Evolutionary conservation across 495 filamentous ascomycete genomes (phyloP).

Genomic region (Xylaria sp.): DNA sequence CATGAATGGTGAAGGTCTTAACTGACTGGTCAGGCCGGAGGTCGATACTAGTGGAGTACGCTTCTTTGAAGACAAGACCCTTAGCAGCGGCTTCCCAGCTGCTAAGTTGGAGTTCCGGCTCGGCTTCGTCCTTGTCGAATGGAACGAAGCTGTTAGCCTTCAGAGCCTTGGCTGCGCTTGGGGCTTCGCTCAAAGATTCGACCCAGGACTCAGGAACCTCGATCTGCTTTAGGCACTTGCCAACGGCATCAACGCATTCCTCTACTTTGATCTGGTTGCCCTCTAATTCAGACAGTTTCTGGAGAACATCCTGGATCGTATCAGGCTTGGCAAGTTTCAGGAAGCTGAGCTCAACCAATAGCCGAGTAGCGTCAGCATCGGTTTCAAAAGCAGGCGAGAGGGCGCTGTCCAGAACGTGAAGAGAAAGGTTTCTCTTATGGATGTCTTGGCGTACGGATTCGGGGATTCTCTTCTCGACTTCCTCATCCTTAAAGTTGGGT

Average conservation of each 20-base stretch:
- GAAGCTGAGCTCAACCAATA: slow-evolving; percentile 80
- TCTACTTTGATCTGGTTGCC: slow-evolving; percentile 59
- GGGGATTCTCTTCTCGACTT: slow-evolving; percentile 87
- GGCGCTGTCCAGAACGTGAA: slow-evolving; percentile 77
- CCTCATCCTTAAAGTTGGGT: slow-evolving; percentile 81
- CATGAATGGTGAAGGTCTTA: slow-evolving; percentile 85
- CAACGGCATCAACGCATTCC: slow-evolving; percentile 69
- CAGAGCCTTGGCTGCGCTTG: slow-evolving; percentile 60
- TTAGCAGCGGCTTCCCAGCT: slow-evolving; percentile 85
- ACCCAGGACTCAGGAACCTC: slow-evolving; percentile 83
- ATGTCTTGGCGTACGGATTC: slow-evolving; percentile 69
- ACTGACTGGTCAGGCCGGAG: slow-evolving; percentile 85
- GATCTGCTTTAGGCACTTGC: slow-evolving; percentile 70
- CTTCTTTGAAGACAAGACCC: slow-evolving; percentile 92
- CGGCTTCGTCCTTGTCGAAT: slow-evolving; percentile 78
- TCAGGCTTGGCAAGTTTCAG: slow-evolving; percentile 72
- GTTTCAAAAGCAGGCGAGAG: slow-evolving; percentile 68
- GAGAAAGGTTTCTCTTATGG: slow-evolving; percentile 67
- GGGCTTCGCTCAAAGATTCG: slow-evolving; percentile 61
- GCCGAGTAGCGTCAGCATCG: slow-evolving; percentile 59
- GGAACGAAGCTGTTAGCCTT: slow-evolving; percentile 78
- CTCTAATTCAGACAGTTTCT: slow-evolving; percentile 40
- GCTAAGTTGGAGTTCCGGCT: slow-evolving; percentile 69
- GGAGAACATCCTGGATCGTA: slow-evolving; percentile 58
- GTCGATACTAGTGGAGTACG: slow-evolving; percentile 72